A percentile compares a stretch with the other conserved stretches of the same genome.
Evolutionary conservation across 2,329 filamentous ascomycete species (phyloP).

Genomic region (Phaeoacremonium minimum): DNA sequence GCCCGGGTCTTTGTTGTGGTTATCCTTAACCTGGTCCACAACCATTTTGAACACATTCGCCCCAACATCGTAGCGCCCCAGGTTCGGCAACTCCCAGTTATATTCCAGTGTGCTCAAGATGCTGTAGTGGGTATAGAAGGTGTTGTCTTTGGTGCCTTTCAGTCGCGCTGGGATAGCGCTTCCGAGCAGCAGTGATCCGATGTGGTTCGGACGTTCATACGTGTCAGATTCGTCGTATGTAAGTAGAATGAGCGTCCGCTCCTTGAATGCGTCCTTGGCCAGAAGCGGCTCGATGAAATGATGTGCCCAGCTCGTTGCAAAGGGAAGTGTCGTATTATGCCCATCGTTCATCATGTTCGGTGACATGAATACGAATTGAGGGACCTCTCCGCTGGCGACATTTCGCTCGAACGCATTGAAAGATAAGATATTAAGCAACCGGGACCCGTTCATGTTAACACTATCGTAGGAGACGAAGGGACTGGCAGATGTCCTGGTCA

Average conservation of each 20-base stretch:
- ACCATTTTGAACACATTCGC: constrained; percentile 21
- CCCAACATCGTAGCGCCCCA: constrained; percentile 37
- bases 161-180: constrained; percentile 42
- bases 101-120: constrained; percentile 33
- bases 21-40: constrained; percentile 15
- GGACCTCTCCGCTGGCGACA: constrained; percentile 48
- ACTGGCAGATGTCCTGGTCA: constrained; percentile 14
- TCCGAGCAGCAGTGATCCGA: constrained; percentile 50
- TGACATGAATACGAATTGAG: constrained; percentile 62
- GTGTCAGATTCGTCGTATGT: constrained; percentile 56
- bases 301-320: constrained; percentile 45
- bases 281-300: constrained; percentile 50
- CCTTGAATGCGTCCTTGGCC: constrained; percentile 43
- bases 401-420: constrained; percentile 58
- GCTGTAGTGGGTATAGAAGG: constrained; percentile 41
- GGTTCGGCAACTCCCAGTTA: constrained; percentile 36
- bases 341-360: constrained; percentile 65
- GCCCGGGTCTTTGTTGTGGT: constrained; percentile 26
- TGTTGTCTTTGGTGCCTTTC: constrained; percentile 45
- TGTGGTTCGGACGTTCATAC: constrained; percentile 46
- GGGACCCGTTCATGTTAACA: constrained; percentile 30
- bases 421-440: constrained; percentile 58
- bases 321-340: constrained; percentile 52
- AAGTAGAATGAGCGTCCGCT: constrained; percentile 48
- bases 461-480: constrained; percentile 38